Evolutionary conservation across 176 grass and related monocot species (phyloP).

Genomic region (Chrysopogon serrulatus): DNA sequence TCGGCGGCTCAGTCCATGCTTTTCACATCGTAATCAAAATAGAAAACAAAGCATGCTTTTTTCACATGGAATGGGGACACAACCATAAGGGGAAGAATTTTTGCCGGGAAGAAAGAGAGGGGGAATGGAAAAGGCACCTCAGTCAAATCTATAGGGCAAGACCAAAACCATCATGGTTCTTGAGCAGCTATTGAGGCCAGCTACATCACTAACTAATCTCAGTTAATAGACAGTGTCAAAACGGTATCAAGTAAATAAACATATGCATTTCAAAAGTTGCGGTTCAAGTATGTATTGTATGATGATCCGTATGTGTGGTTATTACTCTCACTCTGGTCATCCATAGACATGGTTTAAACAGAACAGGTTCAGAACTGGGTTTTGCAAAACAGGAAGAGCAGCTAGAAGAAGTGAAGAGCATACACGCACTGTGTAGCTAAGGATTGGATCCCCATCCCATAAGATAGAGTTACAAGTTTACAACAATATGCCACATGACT

Average conservation of each 20-base stretch:
- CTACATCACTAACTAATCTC: background rate
- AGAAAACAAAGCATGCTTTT: background rate
- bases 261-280: background rate
- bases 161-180: background rate
- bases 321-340: background rate
- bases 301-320: background rate
- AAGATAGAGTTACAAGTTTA: slow-evolving; percentile 15
- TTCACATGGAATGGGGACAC: background rate
- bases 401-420: background rate
- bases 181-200: background rate
- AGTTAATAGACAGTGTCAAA: background rate
- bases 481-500: background rate
- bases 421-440: background rate
- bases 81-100: background rate
- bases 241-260: background rate
- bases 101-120: too few species aligned
- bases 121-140: background rate
- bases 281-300: background rate
- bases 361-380: background rate
- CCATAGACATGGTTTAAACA: background rate
- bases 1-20: too few species aligned
- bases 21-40: too few species aligned
- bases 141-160: background rate
- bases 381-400: slow-evolving; percentile 1
- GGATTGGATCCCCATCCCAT: background rate